Percentiles rank a stretch among this genome's conserved stretches.
phyloP scores from a whole-genome alignment of 2,329 filamentous ascomycete genomes.

The Aureobasidium subglaciale region DNA sequence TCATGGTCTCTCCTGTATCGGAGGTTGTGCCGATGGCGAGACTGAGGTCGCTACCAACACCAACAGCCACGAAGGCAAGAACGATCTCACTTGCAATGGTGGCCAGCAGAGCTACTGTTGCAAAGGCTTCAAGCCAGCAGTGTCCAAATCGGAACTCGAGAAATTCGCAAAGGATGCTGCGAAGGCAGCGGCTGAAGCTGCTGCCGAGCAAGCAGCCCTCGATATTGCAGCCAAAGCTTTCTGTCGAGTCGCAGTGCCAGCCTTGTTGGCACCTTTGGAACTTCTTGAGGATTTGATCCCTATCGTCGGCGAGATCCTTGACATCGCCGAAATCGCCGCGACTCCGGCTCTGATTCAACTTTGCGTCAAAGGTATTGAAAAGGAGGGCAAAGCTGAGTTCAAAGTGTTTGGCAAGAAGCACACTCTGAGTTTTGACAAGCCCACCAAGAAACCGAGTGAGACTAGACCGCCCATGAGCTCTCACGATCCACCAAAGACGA shows the following conservation, averaged over 20 bases:
- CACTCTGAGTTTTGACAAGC: not conserved
- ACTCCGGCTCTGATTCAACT: constrained; percentile 27
- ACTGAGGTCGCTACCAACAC: constrained; percentile 27
- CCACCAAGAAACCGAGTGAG: no score
- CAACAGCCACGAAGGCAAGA: constrained; percentile 25
- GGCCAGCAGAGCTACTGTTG: constrained; percentile 22
- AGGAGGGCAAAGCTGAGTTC: constrained; percentile 26
- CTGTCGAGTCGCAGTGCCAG: constrained; percentile 30
- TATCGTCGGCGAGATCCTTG: constrained; percentile 16
- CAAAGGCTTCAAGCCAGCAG: constrained; percentile 26
- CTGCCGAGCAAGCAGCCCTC: constrained; percentile 26
- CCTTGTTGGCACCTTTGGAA: constrained; percentile 21
- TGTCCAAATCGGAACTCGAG: constrained; percentile 18
- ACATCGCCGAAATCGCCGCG: constrained; percentile 21
- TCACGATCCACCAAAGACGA: no score
- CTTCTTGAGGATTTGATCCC: constrained; percentile 15
- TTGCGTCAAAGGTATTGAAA: constrained; percentile 30
- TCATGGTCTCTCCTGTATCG: constrained; percentile 24
- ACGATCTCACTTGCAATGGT: constrained; percentile 28
- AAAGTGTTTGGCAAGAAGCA: constrained; percentile 27
- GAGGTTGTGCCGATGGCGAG: constrained; percentile 27
- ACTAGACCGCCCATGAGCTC: no score
- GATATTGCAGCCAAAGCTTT: constrained; percentile 32
- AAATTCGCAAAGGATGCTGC: constrained; percentile 22
- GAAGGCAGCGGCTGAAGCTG: constrained; percentile 22